A percentile compares a stretch with the other conserved stretches of the same genome.
phyloP scores from a whole-genome alignment of 805 yeast species.

The Cyberlindnera meyerae region DNA sequence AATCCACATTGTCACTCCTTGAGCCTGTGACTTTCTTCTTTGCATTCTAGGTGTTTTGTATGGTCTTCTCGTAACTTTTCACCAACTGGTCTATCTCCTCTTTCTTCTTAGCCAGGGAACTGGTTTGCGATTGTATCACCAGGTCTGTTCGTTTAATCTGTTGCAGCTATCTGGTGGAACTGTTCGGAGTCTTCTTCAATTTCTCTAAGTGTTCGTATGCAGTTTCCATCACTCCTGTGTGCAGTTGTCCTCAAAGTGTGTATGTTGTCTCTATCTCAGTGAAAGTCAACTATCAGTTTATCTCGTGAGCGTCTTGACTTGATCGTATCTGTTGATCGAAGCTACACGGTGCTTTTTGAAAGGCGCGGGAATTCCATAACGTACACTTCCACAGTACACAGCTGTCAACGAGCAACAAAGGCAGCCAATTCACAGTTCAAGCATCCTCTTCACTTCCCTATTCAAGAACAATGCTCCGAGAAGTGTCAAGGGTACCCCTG shows the following conservation, averaged over 20 bases:
- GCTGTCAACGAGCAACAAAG: too few relatives aligned
- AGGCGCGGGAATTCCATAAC: too few relatives aligned
- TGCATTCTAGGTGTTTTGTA: constrained; percentile 1
- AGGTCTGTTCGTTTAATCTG: constrained; percentile 22
- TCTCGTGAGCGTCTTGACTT: too few relatives aligned
- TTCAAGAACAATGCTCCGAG: constrained; percentile 6
- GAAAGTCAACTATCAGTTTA: too few relatives aligned
- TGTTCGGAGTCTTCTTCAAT: constrained; percentile 11
- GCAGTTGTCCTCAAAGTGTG: neutral
- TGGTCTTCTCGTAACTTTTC: constrained; percentile 9
- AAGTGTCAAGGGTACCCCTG: neutral
- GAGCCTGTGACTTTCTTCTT: constrained; percentile 2
- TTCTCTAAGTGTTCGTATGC: constrained; percentile 4
- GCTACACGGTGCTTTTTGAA: too few relatives aligned
- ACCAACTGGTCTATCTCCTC: constrained; percentile 7
- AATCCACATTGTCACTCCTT: constrained; percentile 10
- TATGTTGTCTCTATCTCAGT: too few relatives aligned
- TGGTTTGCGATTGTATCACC: constrained; percentile 19
- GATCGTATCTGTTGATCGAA: neutral
- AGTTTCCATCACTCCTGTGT: constrained; percentile 2
- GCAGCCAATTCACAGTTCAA: too few relatives aligned
- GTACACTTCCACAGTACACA: too few relatives aligned
- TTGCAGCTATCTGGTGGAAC: constrained; percentile 13
- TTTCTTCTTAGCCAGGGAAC: constrained; percentile 12
- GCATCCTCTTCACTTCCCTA: neutral